These are phyloP conservation scores for Penicillium sp. DNA, from an alignment of 2,329 filamentous ascomycete species.

Conservation along the genomic window DNA sequence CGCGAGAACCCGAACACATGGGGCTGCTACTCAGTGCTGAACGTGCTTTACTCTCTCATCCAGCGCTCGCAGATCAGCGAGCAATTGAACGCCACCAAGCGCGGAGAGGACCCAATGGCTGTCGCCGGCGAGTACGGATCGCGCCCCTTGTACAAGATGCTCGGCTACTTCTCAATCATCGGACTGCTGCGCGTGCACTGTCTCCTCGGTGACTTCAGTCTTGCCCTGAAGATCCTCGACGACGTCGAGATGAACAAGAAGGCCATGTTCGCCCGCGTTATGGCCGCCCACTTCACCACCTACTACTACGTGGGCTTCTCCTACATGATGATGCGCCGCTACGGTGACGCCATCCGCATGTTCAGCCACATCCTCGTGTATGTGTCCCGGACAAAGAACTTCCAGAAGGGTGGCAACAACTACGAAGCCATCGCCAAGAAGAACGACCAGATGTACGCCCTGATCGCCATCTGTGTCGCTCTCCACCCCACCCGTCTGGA, in stretches of 20 bases:
- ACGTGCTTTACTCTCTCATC: constrained; percentile 98
- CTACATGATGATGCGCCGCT: constrained; percentile 99
- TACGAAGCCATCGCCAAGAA: constrained; percentile 99
- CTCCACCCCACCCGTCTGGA: constrained; percentile 97
- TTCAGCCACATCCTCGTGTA: constrained; percentile 99
- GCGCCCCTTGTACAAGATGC: constrained; percentile 93
- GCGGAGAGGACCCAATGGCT: constrained; percentile 81
- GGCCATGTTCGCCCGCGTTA: constrained; percentile 98
- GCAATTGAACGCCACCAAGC: constrained; percentile 91
- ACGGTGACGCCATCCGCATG: constrained; percentile 98
- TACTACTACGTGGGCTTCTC: constrained; percentile 99
- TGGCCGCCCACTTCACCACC: constrained; percentile 99
- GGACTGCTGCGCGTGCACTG: constrained; percentile 94
- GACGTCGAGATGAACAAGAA: constrained; percentile 99
- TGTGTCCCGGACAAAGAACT: constrained; percentile 98
- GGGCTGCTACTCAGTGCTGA: constrained; percentile 99
- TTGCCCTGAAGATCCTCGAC: constrained; percentile 97
- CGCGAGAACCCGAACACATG: constrained; percentile 98
- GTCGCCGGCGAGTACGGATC: constrained; percentile 95
- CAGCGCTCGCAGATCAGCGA: constrained; percentile 98
- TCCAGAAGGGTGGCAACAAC: constrained; percentile 88
- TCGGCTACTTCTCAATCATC: constrained; percentile 99
- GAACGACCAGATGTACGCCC: constrained; percentile 99
- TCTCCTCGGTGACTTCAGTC: constrained; percentile 93
- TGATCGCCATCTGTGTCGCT: constrained; percentile 97